Base-by-base conservation (phyloP, 768 basidiomycete species). In the Hericium rajendrae region DNA sequence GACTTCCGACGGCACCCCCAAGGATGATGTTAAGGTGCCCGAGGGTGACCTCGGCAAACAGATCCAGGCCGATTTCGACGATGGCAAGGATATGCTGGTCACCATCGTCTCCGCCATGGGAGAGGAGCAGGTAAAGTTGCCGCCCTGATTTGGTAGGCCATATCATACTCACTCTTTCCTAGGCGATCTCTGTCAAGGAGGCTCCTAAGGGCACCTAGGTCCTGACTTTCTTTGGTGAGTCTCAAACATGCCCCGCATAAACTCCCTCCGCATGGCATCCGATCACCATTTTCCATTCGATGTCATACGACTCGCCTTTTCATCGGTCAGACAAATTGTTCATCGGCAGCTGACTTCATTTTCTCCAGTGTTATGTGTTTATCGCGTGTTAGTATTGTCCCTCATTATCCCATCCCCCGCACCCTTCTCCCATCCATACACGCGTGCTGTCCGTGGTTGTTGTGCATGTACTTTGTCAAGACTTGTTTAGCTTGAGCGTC, bases 1-100 rank as follows among this genome's bases (percentile, higher is more conserved):
- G 89, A 80, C 76, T 64, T 48, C 67, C 65, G 94, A 95, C 51
- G 93, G 93, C 56, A 65, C 65, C 63, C 3, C 87, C 67, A 97
- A 97, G 76, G 91, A 97, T 69, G 95, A 99, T 75, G 91, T 99
- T 73, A 87, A 84, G 70, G 73, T 98, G 62, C 97, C 95, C 32
- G 95, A 97, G 60, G 74, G 81, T 56, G 85, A 90, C 5, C 62
- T 97, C 50, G 97, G 97, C 62, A 72, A 74, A 56, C 71, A 85
- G 54, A 93, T 98, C 64, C 58, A 76, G 66, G 28, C 51, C 4
- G 84, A 66, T 24, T 97, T 97, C 68, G 90, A 97, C 0, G 84
- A 77, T 0, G 92, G 88, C 72, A 91, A 92, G 74, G 93, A 94
- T 59, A 76, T 94, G 61, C 75, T 90, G 58, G 83, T 94, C 72